A percentile compares a stretch with the other conserved stretches of the same genome.
Evolutionary conservation across 495 filamentous ascomycete genomes (phyloP).

Genomic region (Aspergillus taichungensis): DNA sequence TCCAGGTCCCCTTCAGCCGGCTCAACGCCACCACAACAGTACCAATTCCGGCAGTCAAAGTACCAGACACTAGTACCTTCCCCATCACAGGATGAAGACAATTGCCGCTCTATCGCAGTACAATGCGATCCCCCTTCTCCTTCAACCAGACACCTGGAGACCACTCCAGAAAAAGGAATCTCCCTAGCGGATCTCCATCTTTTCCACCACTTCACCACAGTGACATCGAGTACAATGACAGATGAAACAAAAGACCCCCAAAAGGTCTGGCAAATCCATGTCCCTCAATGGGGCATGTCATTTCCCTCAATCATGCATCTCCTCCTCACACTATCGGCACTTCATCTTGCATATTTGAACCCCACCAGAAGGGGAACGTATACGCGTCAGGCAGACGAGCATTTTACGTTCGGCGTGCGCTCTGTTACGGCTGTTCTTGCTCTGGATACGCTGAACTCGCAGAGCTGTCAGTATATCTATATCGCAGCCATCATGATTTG

Average conservation of each 20-base stretch:
- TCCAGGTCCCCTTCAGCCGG: slow-evolving; percentile 2
- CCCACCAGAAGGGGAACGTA: slow-evolving; percentile 21
- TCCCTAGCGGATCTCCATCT: slow-evolving; percentile 20
- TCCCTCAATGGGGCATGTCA: slow-evolving; percentile 33
- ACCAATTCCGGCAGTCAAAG: slow-evolving; percentile 19
- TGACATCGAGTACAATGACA: slow-evolving; percentile 9
- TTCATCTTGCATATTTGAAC: slow-evolving; percentile 32
- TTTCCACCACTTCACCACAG: slow-evolving; percentile 15
- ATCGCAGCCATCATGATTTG: slow-evolving; percentile 37
- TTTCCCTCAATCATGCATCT: slow-evolving; percentile 40
- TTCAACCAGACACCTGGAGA: neutral
- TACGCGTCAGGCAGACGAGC: slow-evolving; percentile 30
- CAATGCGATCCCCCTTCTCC: slow-evolving; percentile 8
- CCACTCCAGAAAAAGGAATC: slow-evolving; percentile 6
- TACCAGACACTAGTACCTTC: slow-evolving; percentile 6
- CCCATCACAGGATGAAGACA: neutral
- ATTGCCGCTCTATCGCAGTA: slow-evolving; percentile 1
- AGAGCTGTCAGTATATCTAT: slow-evolving; percentile 38
- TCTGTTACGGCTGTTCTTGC: slow-evolving; percentile 31
- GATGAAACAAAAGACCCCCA: slow-evolving; percentile 5
- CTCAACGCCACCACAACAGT: slow-evolving; percentile 1
- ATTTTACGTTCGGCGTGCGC: slow-evolving; percentile 38
- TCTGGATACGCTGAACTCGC: slow-evolving; percentile 16
- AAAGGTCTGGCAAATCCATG: slow-evolving; percentile 26
- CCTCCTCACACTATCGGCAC: slow-evolving; percentile 33